These are phyloP conservation scores for Geotrichum histeridarum DNA, from an alignment of 1,139 yeast species.

Conservation along the genomic window DNA sequence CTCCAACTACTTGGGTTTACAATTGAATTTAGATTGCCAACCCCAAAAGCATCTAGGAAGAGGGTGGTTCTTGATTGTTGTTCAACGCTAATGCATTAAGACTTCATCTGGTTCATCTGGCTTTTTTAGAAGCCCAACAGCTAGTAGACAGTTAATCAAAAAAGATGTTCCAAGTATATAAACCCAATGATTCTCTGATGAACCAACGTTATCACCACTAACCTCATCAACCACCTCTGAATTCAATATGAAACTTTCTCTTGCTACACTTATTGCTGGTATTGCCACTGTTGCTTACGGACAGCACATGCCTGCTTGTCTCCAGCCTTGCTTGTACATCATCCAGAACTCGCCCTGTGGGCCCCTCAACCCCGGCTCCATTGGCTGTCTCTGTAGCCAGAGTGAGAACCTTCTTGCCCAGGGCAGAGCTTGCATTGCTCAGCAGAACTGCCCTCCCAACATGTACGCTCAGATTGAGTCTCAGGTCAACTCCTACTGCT, in stretches of 20 bases:
- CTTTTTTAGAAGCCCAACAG: too few relatives aligned
- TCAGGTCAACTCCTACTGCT: neutral
- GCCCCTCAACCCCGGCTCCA: neutral
- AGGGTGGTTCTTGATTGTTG: too few relatives aligned
- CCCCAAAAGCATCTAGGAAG: too few relatives aligned
- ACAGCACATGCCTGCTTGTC: neutral
- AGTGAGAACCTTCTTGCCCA: neutral
- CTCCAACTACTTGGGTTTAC: too few relatives aligned
- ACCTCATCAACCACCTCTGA: neutral
- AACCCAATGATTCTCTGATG: too few relatives aligned
- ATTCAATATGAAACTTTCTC: neutral
- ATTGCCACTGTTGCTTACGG: neutral
- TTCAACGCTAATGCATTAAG: too few relatives aligned
- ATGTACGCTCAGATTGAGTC: slow-evolving; percentile 3
- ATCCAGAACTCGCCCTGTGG: slow-evolving; percentile 7
- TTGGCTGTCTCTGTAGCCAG: slow-evolving; percentile 8
- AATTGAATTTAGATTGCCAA: too few relatives aligned
- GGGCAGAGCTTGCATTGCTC: slow-evolving; percentile 1
- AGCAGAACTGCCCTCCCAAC: slow-evolving; percentile 1
- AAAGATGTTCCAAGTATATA: too few relatives aligned
- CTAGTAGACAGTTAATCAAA: too few relatives aligned
- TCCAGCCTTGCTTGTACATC: slow-evolving; percentile 4
- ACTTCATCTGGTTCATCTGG: too few relatives aligned
- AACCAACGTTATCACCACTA: too few relatives aligned
- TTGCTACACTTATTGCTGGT: neutral